These are phyloP conservation scores for Chytriomyces sp. DNA, from an alignment of 192 early-diverging fungal species.

Conservation along the genomic window DNA sequence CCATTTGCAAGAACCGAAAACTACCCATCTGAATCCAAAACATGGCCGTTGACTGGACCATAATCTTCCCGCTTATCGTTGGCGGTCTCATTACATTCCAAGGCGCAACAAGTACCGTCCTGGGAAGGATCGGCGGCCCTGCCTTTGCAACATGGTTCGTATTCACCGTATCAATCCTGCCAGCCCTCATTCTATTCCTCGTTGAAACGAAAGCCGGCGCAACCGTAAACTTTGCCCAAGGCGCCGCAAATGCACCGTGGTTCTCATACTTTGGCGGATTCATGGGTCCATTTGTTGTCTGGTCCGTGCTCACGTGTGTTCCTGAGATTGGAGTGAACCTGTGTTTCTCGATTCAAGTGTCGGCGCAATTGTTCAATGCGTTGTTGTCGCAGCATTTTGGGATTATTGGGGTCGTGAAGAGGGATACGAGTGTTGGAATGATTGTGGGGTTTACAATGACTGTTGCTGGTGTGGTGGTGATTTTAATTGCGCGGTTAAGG, in stretches of 20 bases:
- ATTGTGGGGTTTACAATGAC: neutral
- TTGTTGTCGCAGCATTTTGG: neutral
- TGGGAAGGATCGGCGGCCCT: neutral
- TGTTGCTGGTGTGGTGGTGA: neutral
- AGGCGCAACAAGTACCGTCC: neutral
- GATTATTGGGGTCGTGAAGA: neutral
- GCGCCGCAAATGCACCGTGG: neutral
- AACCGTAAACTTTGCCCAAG: neutral
- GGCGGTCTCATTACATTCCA: neutral
- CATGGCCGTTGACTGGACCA: no score
- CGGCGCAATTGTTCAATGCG: neutral
- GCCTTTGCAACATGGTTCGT: neutral
- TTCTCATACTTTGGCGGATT: neutral
- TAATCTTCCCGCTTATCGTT: neutral
- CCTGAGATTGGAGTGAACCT: neutral
- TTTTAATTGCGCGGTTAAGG: no score
- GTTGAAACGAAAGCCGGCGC: neutral
- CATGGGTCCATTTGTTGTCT: neutral
- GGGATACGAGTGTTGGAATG: neutral
- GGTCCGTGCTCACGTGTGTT: neutral
- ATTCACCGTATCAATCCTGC: neutral
- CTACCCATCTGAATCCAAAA: no score
- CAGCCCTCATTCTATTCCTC: neutral
- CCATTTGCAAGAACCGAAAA: no score
- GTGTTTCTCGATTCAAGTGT: neutral